Evolutionary conservation across 805 yeast species (phyloP), one percentile per base, ranked within the genome.

Genomic region (Candida andamanensis): DNA sequence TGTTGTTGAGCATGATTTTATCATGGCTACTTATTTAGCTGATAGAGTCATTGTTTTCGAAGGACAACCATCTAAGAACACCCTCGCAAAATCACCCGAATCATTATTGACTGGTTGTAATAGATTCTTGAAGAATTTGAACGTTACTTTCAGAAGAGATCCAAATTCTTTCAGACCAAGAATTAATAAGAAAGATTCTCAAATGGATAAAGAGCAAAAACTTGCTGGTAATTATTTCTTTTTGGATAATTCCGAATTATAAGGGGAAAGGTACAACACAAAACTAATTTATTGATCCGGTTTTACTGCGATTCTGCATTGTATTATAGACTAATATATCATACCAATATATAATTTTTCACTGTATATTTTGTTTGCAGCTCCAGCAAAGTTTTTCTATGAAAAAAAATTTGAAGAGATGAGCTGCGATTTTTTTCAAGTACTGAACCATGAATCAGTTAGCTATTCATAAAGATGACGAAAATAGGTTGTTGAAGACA

Each of bases 11-110:
- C 99, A 92, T 79, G 99, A 92, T 76, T 92, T 92, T 76, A 92
- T 92, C 71, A 92, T 92, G 99, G 97, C 98, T 45, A 92, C 99
- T 12, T 92, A 92, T 61, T 76, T 92, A 72, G 98, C 99, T 43
- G 99, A 92, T 67, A 78, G 95, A 56, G 99, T 92, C 51, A 90
- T 92, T 76, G 97, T 92, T 36, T 92, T 90, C 54, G 98, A 92
- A 63, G 99, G 99, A 63, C 53, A 66, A 44, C 97, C 99, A 33
- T 86, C 97, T 17, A 73, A 75, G 57, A 71, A 80, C 46, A 90
- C 98, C 20, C 58, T 63, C 46, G 97, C 98, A 24, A 82, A 80
- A 55, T 63, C 83, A 32, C 97, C 98, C 33, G 96, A 92, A 69
- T 78, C 95, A 24, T 73, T 92, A 59, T 73, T 94, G 56, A 87